phyloP scores from a whole-genome alignment of 1,284 basidiomycete genomes.

The Pseudozyma thailandica region DNA sequence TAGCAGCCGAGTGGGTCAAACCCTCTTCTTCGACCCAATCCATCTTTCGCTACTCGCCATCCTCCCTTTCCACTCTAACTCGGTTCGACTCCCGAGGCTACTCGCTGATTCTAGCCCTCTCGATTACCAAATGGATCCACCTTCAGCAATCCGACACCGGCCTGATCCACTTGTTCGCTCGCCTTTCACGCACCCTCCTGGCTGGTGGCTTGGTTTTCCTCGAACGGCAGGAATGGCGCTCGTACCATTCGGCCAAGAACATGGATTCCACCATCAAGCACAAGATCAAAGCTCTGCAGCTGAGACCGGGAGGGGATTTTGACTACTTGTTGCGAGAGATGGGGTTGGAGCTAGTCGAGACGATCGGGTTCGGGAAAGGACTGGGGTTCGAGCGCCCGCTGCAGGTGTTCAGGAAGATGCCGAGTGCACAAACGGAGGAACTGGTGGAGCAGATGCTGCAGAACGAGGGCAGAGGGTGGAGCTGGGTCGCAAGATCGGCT shows the following conservation, averaged over 20 bases:
- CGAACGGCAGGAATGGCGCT: conserved; percentile 37
- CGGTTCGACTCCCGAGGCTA: conserved; percentile 1
- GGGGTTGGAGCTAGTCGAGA: conserved; percentile 10
- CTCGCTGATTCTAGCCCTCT: conserved; percentile 26
- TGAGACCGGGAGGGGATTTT: conserved; percentile 37
- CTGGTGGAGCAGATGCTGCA: neutral
- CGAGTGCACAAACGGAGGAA: neutral
- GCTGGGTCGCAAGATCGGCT: conserved; percentile 18
- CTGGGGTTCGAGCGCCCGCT: conserved; percentile 26
- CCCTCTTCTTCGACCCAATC: neutral
- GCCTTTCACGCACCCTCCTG: conserved; percentile 14
- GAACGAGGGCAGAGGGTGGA: neutral
- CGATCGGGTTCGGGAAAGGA: conserved; percentile 15
- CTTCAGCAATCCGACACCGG: conserved; percentile 36
- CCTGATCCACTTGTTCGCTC: conserved; percentile 23
- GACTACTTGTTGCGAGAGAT: conserved; percentile 26
- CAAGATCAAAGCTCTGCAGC: conserved; percentile 25
- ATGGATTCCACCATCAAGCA: conserved; percentile 12
- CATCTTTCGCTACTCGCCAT: neutral
- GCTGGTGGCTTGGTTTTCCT: conserved; percentile 19
- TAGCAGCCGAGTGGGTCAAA: conserved; percentile 26
- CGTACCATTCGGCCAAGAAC: conserved; percentile 26
- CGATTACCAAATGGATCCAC: conserved; percentile 52
- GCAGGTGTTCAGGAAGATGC: conserved; percentile 22
- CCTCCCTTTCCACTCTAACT: neutral